Base-by-base conservation (phyloP, 176 grass and related monocot genomes). In the Carex myosuroides region DNA sequence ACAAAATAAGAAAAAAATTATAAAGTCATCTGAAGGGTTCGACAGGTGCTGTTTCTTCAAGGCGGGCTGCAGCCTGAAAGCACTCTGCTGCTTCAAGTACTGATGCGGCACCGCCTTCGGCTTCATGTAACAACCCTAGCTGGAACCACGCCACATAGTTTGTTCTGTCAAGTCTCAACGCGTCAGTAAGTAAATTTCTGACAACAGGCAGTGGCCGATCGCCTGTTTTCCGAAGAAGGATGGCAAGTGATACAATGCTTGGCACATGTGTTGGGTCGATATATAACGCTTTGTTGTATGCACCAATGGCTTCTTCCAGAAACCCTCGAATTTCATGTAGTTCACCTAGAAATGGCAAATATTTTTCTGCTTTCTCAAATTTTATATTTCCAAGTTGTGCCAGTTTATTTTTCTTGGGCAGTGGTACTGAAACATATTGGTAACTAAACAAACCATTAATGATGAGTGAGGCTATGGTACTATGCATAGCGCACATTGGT, bases 11-110 rank as follows among this genome's bases (percentile, higher is more conserved):
- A 14, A 50, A 29, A 82, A 67, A 56, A 89, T 80, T 79, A 50
- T 11, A 30, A 61, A 84, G 81, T 96, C 93, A 99, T 92, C 90
- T 91, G 88, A 99, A 99, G 71, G 97, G 93, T 78, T 99, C 97
- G 81, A 94, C 87, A 78, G 97, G 93, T 88, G 93, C 78, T 71
- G 97, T 99, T 86, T 94, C 97, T 91, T 94, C 93, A 87, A 99
- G 97, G 87, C 94, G 54, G 53, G 85, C 86, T 81, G 93, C 91
- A 88, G 97, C 97, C 86, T 94, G 88, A 87, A 99, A 99, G 90
- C 93, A 99, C 83, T 96, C 97, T 39, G 88, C 87, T 86, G 97
- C 91, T 75, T 96, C 97, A 64, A 75, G 11, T 37, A 39, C 88
- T 66, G 88, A 96, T 61, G 84, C 84, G 60, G 85, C 84, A 85